A percentile compares a stretch with the other conserved stretches of the same genome.
These are phyloP conservation scores for Debaryomycetaceae sp. DNA, from an alignment of 1,139 yeast genomes.

Conservation along the genomic window DNA sequence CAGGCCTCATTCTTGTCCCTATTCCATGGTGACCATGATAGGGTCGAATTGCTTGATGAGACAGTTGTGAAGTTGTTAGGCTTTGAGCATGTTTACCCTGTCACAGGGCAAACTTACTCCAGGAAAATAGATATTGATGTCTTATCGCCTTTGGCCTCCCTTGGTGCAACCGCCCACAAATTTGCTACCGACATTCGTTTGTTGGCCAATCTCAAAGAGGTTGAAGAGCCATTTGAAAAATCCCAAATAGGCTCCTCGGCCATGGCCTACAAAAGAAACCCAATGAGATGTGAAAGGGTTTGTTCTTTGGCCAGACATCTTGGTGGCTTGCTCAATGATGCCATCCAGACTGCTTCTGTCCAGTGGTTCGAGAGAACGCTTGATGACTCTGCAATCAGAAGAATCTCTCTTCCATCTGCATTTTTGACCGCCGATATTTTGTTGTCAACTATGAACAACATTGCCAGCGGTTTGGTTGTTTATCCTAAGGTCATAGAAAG, in stretches of 20 bases:
- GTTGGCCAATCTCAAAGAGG: constrained; percentile 92
- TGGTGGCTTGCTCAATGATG: constrained; percentile 87
- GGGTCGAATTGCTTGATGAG: constrained; percentile 88
- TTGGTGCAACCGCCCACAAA: constrained; percentile 96
- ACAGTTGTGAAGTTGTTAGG: constrained; percentile 92
- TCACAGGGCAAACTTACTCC: constrained; percentile 97
- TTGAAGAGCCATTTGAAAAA: constrained; percentile 98
- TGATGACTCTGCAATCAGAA: constrained; percentile 97
- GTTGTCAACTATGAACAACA: constrained; percentile 83
- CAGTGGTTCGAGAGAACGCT: constrained; percentile 99
- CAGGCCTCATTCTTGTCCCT: constrained; percentile 94
- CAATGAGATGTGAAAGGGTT: constrained; percentile 99
- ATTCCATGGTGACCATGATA: constrained; percentile 95
- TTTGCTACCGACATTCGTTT: constrained; percentile 96
- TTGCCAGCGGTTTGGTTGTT: constrained; percentile 92
- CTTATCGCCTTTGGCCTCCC: constrained; percentile 85
- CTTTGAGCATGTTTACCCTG: constrained; percentile 92
- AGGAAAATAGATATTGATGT: constrained; percentile 97
- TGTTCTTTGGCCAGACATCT: constrained; percentile 95
- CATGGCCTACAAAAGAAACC: constrained; percentile 99
- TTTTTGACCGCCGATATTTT: constrained; percentile 94
- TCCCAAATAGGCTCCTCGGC: constrained; percentile 97
- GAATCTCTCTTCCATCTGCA: constrained; percentile 95
- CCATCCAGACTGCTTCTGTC: constrained; percentile 93
- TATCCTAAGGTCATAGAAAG: constrained; percentile 98